phyloP scores from a whole-genome alignment of 2,329 filamentous ascomycete genomes.

The Apiospora marii region DNA sequence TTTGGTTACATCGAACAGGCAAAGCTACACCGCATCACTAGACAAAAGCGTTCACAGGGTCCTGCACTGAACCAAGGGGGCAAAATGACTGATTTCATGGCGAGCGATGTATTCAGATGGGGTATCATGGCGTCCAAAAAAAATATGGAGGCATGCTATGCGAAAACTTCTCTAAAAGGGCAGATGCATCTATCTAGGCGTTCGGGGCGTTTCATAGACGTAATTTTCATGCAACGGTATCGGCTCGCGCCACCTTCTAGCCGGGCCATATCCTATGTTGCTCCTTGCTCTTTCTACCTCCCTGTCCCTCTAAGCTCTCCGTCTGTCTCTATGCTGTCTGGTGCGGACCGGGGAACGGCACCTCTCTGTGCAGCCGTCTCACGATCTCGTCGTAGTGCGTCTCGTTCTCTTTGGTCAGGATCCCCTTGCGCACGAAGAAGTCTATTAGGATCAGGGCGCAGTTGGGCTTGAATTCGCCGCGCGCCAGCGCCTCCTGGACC shows the following conservation, averaged over 20 bases:
- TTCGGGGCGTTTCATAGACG: conserved; percentile 22
- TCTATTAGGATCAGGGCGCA: conserved; percentile 85
- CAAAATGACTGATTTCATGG: not conserved
- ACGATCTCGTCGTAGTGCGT: conserved; percentile 79
- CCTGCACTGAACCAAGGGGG: not conserved
- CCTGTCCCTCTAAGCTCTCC: too few relatives aligned
- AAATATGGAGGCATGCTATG: conserved; percentile 7
- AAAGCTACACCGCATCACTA: conserved; percentile 17
- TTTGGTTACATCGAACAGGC: conserved; percentile 5
- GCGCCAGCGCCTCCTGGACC: conserved; percentile 72
- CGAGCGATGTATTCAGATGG: conserved; percentile 22
- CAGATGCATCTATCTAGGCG: conserved; percentile 23
- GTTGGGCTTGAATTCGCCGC: conserved; percentile 90
- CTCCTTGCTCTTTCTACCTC: not conserved
- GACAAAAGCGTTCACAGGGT: not conserved
- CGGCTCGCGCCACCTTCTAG: conserved; percentile 12
- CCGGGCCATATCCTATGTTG: not conserved
- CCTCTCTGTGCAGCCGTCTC: conserved; percentile 75
- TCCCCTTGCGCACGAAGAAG: conserved; percentile 87
- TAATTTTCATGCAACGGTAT: conserved; percentile 8
- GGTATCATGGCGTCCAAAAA: conserved; percentile 21
- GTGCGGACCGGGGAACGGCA: conserved; percentile 81
- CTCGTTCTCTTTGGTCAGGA: conserved; percentile 82
- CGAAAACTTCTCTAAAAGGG: conserved; percentile 14
- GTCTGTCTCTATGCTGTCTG: conserved; percentile 35